Evolutionary conservation across 495 filamentous ascomycete species (phyloP).

Genomic region (Penicillium subrubescens): DNA sequence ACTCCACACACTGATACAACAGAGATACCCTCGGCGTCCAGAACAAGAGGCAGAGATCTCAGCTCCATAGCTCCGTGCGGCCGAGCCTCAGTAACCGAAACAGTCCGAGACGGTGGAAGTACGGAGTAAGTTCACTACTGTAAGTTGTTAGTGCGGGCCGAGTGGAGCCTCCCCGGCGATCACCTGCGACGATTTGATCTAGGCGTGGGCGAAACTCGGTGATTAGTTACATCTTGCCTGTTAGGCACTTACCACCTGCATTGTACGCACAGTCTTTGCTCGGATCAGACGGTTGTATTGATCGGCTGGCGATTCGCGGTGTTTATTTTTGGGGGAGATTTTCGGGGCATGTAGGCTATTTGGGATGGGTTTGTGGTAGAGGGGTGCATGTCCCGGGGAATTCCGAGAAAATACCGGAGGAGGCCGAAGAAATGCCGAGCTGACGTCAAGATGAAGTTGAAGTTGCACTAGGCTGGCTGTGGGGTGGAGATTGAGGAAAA

Average conservation of each 20-base stretch:
- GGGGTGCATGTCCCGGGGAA: not conserved
- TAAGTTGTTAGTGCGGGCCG: conserved; percentile 3
- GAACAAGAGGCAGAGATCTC: not conserved
- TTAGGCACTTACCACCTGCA: too few relatives aligned
- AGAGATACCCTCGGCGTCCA: conserved; percentile 5
- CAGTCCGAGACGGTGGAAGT: conserved; percentile 21
- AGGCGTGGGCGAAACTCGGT: conserved; percentile 1
- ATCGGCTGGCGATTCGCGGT: not conserved
- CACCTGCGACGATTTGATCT: not conserved
- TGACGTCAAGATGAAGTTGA: conserved; percentile 29
- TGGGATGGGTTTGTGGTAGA: not conserved
- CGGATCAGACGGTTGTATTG: not conserved
- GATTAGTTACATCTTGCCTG: not conserved
- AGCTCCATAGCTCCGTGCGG: conserved; percentile 36
- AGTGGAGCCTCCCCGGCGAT: conserved; percentile 7
- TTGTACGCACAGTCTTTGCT: too few relatives aligned
- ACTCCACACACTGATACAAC: not conserved
- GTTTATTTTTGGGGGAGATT: not conserved
- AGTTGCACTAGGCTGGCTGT: not conserved
- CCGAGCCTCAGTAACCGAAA: conserved; percentile 43
- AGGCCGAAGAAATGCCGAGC: conserved; percentile 30
- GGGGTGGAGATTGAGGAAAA: not conserved
- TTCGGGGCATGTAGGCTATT: not conserved
- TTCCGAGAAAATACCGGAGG: conserved; percentile 6
- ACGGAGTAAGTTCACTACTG: too few relatives aligned